Percentiles rank a stretch among this genome's conserved stretches.
phyloP scores from a whole-genome alignment of 2,329 filamentous ascomycete species.

The Chaetomium globosum region DNA sequence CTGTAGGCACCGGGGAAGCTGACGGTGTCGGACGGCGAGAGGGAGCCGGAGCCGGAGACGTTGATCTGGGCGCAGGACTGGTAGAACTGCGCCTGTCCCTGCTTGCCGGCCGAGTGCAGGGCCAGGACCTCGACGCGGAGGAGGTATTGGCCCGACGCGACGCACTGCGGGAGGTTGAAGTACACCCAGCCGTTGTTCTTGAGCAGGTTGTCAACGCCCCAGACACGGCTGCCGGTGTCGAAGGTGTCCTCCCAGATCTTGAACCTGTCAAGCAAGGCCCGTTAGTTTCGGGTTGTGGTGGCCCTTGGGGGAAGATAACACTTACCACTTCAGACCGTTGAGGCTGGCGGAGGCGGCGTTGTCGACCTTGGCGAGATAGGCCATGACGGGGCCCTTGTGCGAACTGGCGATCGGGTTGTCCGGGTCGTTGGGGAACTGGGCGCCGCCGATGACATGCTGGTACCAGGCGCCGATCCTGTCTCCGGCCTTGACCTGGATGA shows the following conservation, averaged over 20 bases:
- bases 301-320: neutral
- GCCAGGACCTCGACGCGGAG: slow-evolving; percentile 58
- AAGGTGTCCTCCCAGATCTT: slow-evolving; percentile 58
- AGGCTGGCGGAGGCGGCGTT: slow-evolving; percentile 51
- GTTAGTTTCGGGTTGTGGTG: slow-evolving; percentile 13
- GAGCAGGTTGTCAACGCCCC: slow-evolving; percentile 54
- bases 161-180: slow-evolving; percentile 54
- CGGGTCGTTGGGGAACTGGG: slow-evolving; percentile 52
- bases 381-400: slow-evolving; percentile 58
- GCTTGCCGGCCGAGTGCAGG: slow-evolving; percentile 51
- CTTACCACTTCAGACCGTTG: slow-evolving; percentile 48
- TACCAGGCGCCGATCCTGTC: slow-evolving; percentile 56
- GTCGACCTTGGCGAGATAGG: slow-evolving; percentile 57
- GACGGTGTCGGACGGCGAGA: slow-evolving; percentile 45
- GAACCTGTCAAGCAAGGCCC: slow-evolving; percentile 42
- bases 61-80: slow-evolving; percentile 49
- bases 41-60: slow-evolving; percentile 45
- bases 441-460: slow-evolving; percentile 58
- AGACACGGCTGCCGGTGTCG: slow-evolving; percentile 47
- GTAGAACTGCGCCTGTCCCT: slow-evolving; percentile 49
- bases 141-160: slow-evolving; percentile 58
- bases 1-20: slow-evolving; percentile 52
- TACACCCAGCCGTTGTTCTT: slow-evolving; percentile 50
- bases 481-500: slow-evolving; percentile 55
- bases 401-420: slow-evolving; percentile 59